Base-by-base conservation (phyloP, 1,139 yeast species). In the Candida neerlandica region DNA sequence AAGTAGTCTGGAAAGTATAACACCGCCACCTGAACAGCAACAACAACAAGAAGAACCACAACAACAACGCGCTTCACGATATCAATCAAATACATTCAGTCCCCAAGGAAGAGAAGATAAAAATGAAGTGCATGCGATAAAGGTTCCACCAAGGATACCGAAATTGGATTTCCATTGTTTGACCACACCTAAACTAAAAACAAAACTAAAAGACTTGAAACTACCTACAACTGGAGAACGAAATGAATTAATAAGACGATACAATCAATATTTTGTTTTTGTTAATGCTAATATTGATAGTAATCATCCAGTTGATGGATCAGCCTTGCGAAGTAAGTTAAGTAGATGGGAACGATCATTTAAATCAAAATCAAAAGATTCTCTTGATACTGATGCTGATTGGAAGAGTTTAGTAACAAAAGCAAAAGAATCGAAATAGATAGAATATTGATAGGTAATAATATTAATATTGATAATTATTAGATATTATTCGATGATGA, bases 281-380 rank as follows among this genome's bases (percentile, higher is more conserved):
- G 88, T 85, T 82, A 92, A 92, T 60, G 86, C 97, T 15, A 91
- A 91, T 60, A 77, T 85, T 45, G 97, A 91, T 61, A 79, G 91
- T n/a, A 73, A 80, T 45, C 74, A 73, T 27, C 97, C 97, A 0
- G 80, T 80, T 4, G 67, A 81, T 16, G 84, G 81, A 27, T 67
- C 71, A 42, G 78, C 80, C 4, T 63, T 92, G 43, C 70, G 81
- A 45, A 80, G 77, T 50, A 79, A 78, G 51, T 70, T 92, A 44
- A 67, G 70, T 27, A 82, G 81, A 57, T 89, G 97, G 96, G 97
- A 92, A 58, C 62, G 42, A 39, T 26, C 42, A 15, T 39, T 39
- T n/a, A 39, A 39, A 15, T 39, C 33, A 18, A 26, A 27, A 27
- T 14, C 42, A 5, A 39, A 39, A 26, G 42, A 39, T 39, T 39